phyloP scores from a whole-genome alignment of 768 basidiomycete species.

The Lentinula raphanica region DNA sequence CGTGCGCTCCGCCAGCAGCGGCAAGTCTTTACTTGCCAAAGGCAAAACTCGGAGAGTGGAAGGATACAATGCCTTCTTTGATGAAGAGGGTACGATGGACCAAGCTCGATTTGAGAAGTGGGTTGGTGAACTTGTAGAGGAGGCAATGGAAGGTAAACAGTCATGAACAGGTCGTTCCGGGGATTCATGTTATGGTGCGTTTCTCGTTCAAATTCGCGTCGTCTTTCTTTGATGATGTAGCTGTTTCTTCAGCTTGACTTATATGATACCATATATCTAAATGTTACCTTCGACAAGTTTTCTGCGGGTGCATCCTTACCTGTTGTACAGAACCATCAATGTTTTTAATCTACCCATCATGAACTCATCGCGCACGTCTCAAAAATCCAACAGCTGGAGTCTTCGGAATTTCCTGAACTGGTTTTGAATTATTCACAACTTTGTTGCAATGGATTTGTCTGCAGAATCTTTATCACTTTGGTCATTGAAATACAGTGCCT shows the following conservation, averaged over 20 bases:
- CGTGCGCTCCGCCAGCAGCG: slow-evolving; percentile 75
- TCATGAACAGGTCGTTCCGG: slow-evolving; percentile 20
- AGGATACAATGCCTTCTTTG: slow-evolving; percentile 73
- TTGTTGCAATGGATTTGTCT: too few species aligned
- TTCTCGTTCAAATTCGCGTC: not conserved
- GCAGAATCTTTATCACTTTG: too few species aligned
- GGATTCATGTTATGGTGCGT: not conserved
- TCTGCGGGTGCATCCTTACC: not conserved
- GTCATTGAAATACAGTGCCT: too few species aligned
- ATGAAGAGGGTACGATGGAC: slow-evolving; percentile 73
- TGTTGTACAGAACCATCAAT: not conserved
- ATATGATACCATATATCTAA: not conserved
- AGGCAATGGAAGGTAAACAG: slow-evolving; percentile 65
- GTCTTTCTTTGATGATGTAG: not conserved
- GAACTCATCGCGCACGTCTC: too few species aligned
- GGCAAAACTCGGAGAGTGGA: slow-evolving; percentile 53
- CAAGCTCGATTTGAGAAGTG: slow-evolving; percentile 71
- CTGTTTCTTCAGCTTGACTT: not conserved
- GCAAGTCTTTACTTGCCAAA: slow-evolving; percentile 78
- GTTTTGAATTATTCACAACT: too few species aligned
- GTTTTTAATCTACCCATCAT: not conserved
- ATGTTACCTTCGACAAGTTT: not conserved
- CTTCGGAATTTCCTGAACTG: too few species aligned
- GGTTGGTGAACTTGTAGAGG: slow-evolving; percentile 70
- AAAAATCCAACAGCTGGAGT: too few species aligned